Conservation (phyloP, 768 basidiomycete species). For the Sarcodon aspratus region DNA sequence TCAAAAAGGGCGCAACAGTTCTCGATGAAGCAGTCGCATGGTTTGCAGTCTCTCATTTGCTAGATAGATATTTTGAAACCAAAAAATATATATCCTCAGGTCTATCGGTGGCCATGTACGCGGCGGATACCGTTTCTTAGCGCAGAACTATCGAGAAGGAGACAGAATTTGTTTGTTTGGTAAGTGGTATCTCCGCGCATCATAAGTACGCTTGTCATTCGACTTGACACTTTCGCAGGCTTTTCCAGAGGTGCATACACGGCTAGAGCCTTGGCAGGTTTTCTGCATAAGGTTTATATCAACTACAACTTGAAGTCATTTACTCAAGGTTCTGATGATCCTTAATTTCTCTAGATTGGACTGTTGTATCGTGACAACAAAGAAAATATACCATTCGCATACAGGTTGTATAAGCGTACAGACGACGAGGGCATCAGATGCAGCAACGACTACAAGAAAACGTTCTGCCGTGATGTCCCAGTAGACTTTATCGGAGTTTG, state of each 20-base stretch:
- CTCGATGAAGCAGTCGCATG: constrained; percentile 69
- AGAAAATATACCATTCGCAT: constrained; percentile 66
- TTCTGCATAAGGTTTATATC: constrained; percentile 49
- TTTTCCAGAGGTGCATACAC: constrained; percentile 69
- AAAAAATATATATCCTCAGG: constrained; percentile 22
- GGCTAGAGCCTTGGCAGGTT: constrained; percentile 65
- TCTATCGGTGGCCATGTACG: constrained; percentile 62
- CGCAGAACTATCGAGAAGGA: constrained; percentile 65
- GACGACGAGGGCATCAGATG: constrained; percentile 32
- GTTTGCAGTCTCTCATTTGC: constrained; percentile 23
- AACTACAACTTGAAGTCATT: not conserved
- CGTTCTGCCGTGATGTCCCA: constrained; percentile 53
- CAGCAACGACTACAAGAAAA: constrained; percentile 58
- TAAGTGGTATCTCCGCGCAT: constrained; percentile 14
- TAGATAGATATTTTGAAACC: not conserved
- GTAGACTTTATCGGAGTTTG: constrained; percentile 76
- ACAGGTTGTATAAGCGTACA: constrained; percentile 51
- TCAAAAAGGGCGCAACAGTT: constrained; percentile 44
- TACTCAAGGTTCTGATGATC: no score
- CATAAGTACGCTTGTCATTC: constrained; percentile 5
- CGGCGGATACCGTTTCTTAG: constrained; percentile 67
- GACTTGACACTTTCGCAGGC: constrained; percentile 24
- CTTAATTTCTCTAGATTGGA: constrained; percentile 66
- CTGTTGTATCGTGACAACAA: constrained; percentile 56
- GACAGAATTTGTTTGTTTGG: constrained; percentile 72